phyloP scores from a whole-genome alignment of 2,329 filamentous ascomycete species.

The Phyllosticta paracitricarpa region DNA sequence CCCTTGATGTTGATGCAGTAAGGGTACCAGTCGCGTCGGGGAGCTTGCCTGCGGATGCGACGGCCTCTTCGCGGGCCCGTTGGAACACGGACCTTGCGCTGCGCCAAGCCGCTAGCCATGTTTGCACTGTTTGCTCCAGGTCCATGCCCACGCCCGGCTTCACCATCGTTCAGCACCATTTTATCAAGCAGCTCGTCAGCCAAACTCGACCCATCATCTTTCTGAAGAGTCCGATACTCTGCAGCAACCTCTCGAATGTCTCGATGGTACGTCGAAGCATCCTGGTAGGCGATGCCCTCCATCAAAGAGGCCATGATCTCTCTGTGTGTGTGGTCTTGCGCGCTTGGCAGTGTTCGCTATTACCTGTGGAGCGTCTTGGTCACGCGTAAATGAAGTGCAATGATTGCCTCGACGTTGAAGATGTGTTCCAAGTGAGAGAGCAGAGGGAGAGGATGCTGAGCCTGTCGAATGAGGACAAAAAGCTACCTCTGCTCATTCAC shows the following conservation, averaged over 20 bases:
- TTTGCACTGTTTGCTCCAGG: not conserved
- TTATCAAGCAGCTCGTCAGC: not conserved
- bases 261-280: constrained; percentile 7
- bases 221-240: not conserved
- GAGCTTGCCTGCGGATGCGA: constrained; percentile 8
- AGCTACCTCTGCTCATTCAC: too few relatives aligned
- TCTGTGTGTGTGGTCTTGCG: too few relatives aligned
- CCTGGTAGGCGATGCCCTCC: constrained; percentile 8
- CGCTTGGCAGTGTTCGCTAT: too few relatives aligned
- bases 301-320: not conserved
- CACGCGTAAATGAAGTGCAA: too few relatives aligned
- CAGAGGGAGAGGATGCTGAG: too few relatives aligned
- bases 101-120: not conserved
- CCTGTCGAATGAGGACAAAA: too few relatives aligned
- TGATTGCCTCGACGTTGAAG: too few relatives aligned
- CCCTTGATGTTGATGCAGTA: not conserved
- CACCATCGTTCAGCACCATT: constrained; percentile 3
- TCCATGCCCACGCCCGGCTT: not conserved
- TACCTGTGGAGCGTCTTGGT: too few relatives aligned
- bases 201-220: not conserved
- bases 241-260: constrained; percentile 3
- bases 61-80: not conserved
- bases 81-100: constrained; percentile 3
- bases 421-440: too few relatives aligned
- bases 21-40: not conserved